Conservation (phyloP, 768 basidiomycete genomes). For the Boletus insuetus region DNA sequence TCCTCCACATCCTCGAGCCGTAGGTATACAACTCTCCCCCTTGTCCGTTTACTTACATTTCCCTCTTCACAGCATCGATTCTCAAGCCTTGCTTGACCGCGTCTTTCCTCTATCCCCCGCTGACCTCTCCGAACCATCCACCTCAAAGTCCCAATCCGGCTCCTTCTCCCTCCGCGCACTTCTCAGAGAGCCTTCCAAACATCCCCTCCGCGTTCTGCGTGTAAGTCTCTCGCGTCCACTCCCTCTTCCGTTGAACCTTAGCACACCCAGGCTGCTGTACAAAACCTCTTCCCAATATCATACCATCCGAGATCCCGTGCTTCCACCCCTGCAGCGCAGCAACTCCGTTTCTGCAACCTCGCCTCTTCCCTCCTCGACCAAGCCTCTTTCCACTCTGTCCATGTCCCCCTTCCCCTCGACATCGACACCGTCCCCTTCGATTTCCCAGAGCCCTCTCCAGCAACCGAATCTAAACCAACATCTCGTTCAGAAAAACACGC, state of each 20-base stretch:
- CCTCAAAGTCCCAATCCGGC: slow-evolving; percentile 33
- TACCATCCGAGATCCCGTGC: slow-evolving; percentile 62
- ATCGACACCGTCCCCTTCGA: slow-evolving; percentile 42
- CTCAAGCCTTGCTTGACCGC: slow-evolving; percentile 76
- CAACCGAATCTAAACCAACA: slow-evolving; percentile 25
- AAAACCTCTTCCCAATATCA: slow-evolving; percentile 65
- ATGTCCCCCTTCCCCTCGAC: slow-evolving; percentile 41
- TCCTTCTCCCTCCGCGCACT: slow-evolving; percentile 55
- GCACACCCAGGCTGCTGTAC: slow-evolving; percentile 54
- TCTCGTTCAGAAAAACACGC: slow-evolving; percentile 27
- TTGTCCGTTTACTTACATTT: neutral
- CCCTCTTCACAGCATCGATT: slow-evolving; percentile 51
- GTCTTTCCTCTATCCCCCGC: slow-evolving; percentile 56
- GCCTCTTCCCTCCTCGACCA: slow-evolving; percentile 72
- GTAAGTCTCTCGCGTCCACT: slow-evolving; percentile 39
- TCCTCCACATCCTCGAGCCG: slow-evolving; percentile 61
- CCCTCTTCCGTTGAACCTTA: slow-evolving; percentile 7
- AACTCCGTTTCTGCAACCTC: slow-evolving; percentile 71
- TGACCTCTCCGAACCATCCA: slow-evolving; percentile 35
- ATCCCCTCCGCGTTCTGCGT: slow-evolving; percentile 53
- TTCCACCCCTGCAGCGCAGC: slow-evolving; percentile 63
- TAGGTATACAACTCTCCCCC: slow-evolving; percentile 26
- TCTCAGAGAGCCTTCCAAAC: slow-evolving; percentile 49
- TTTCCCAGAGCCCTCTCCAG: slow-evolving; percentile 15
- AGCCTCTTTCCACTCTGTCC: slow-evolving; percentile 48